Evolutionary conservation across 306 rosid genomes (phyloP), one percentile per base, ranked within the genome.

Genomic region (Abrus precatorius): DNA sequence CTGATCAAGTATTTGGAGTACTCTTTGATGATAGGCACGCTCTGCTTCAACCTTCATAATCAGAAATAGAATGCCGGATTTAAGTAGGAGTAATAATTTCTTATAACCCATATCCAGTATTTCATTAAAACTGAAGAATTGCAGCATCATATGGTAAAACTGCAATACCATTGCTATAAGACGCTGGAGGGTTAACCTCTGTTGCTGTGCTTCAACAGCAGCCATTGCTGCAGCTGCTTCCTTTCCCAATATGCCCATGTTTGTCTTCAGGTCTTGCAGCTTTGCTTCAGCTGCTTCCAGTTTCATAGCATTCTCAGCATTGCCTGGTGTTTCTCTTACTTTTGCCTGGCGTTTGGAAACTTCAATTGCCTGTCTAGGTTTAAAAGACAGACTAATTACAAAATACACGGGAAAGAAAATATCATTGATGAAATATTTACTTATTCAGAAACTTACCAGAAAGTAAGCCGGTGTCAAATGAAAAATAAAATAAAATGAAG

Each of bases 141-240:
- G 72, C 30, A 77, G 30, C 70, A 48, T 47, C 68, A 68, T 49
- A 63, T 69, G 66, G 36, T 54, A 12, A 80, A 82, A 61, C 80
- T 57, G 67, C 47, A 80, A 38, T 83, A 95, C 99, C 99, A 91
- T 93, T 61, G 98, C 88, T 84, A 93, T 91, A 76, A 95, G 92
- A 82, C 99, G 93, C 82, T 93, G 99, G 82, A 95, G 97, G 68
- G 98, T 95, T 82, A 95, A 72, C 82, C 99, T 91, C 88, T 95
- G 99, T 73, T 95, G 99, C 80, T 93, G 99, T 54, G 97, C 97
- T 89, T 95, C 99, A 64, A 95, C 98, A 84, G 99, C 99, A 49
- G 98, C 88, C 99, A 95, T 90, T 82, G 99, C 97, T 55, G 99
- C 94, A 77, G 93, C 89, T 14, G 99, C 99, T 86, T 95, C 99